phyloP scores from a whole-genome alignment of 108 stramenopile species.

The Cyclotella sp. region DNA sequence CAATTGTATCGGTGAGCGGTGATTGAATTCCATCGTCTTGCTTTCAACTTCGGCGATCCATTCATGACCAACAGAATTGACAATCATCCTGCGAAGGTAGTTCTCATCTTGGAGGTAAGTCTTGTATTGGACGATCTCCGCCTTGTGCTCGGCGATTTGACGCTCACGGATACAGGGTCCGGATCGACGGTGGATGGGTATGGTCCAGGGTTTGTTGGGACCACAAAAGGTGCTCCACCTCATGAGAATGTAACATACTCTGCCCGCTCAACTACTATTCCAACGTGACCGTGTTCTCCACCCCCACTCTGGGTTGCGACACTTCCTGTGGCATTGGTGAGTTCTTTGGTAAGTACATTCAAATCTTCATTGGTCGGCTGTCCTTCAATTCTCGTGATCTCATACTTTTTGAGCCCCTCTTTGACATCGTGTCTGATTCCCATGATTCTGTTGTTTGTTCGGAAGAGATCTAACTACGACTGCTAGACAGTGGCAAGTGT shows the following conservation, averaged over 20 bases:
- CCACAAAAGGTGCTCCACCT: background rate
- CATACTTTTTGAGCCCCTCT: too few relatives aligned
- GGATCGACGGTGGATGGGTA: slow-evolving; percentile 13
- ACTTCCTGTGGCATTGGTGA: too few relatives aligned
- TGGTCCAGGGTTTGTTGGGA: slow-evolving; percentile 14
- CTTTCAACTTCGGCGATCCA: slow-evolving; percentile 22
- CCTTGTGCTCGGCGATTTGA: slow-evolving; percentile 28
- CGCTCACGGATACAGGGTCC: slow-evolving; percentile 8
- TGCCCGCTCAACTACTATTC: slow-evolving; percentile 21
- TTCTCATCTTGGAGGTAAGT: background rate
- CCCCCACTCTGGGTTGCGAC: too few relatives aligned
- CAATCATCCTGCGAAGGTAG: slow-evolving; percentile 14
- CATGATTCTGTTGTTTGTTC: background rate
- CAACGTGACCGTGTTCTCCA: too few relatives aligned
- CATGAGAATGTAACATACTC: slow-evolving; percentile 10
- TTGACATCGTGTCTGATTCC: slow-evolving; percentile 8
- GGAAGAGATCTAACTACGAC: background rate
- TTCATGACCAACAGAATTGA: slow-evolving; percentile 25
- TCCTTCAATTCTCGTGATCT: too few relatives aligned
- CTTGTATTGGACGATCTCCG: slow-evolving; percentile 10
- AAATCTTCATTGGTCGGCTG: too few relatives aligned
- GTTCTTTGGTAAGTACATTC: too few relatives aligned
- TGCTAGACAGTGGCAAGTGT: slow-evolving; percentile 14
- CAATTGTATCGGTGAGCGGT: slow-evolving; percentile 3
- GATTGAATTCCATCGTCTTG: slow-evolving; percentile 24